Evolutionary conservation across 169 alveolate species (phyloP).

Genomic region (Sarcocystis neurona): DNA sequence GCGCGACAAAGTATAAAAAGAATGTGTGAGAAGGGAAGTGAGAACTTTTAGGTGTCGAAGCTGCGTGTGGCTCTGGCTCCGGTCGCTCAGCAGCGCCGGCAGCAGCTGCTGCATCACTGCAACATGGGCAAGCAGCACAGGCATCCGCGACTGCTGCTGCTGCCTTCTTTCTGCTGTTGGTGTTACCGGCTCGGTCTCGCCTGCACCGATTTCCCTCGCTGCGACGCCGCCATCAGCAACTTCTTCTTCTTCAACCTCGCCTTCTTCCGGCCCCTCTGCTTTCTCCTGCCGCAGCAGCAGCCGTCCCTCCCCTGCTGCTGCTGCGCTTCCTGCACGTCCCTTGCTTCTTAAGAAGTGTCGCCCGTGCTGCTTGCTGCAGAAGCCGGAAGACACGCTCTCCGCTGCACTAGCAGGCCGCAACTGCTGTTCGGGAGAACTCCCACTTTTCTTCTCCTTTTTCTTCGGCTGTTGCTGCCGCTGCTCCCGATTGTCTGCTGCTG

Average conservation of each 20-base stretch:
- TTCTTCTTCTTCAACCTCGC: background rate
- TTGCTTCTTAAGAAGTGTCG: no score
- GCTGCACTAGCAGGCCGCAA: no score
- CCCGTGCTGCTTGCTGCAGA: no score
- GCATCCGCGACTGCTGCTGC: no score
- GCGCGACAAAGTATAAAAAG: background rate
- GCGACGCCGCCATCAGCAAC: background rate
- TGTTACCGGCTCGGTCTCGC: background rate
- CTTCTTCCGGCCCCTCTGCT: background rate
- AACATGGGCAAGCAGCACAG: slow-evolving; percentile 11
- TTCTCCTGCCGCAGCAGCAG: background rate
- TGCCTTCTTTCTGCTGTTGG: no score
- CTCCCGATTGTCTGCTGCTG: no score
- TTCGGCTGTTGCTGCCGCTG: no score
- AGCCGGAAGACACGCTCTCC: no score
- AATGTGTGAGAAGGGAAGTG: slow-evolving; percentile 5
- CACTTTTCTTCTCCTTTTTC: no score
- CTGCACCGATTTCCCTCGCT: background rate
- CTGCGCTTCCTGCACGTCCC: no score
- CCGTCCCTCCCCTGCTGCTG: no score
- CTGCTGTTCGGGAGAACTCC: no score
- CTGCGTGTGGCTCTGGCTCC: background rate
- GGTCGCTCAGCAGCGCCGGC: slow-evolving; percentile 14
- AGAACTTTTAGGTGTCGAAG: background rate
- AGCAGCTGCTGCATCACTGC: slow-evolving; percentile 31